A percentile compares a stretch with the other conserved stretches of the same genome.
Evolutionary conservation across 805 yeast genomes (phyloP).

Genomic region (Kurtzmaniella cleridarum): DNA sequence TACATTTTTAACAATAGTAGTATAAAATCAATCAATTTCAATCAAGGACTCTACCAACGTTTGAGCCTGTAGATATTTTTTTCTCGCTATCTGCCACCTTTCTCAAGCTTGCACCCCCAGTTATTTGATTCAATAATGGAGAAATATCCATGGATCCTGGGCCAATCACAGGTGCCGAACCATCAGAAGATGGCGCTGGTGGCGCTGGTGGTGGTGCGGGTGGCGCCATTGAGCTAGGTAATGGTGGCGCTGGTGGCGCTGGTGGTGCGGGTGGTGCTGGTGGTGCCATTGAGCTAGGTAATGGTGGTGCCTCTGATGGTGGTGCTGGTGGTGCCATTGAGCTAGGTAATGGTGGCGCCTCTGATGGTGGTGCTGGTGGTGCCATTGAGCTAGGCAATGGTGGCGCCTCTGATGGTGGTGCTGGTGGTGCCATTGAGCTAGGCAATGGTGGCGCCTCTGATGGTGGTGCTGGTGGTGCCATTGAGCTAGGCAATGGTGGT

Average conservation of each 20-base stretch:
- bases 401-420: conserved; percentile 8
- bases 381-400: conserved; percentile 6
- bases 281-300: conserved; percentile 17
- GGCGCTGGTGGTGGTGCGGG: conserved; percentile 21
- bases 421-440: conserved; percentile 12
- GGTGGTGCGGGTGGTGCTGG: conserved; percentile 21
- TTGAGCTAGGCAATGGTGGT: too few species aligned
- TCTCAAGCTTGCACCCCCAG: conserved; percentile 45
- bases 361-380: conserved; percentile 11
- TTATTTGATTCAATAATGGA: conserved; percentile 54
- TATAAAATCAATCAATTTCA: neutral
- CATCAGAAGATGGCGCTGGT: conserved; percentile 24
- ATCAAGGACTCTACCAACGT: conserved; percentile 47
- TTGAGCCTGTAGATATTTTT: conserved; percentile 39
- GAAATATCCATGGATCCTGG: conserved; percentile 27
- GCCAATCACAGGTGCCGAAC: too few species aligned
- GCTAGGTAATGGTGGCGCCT: conserved; percentile 9
- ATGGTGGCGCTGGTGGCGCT: conserved; percentile 14
- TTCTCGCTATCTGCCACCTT: conserved; percentile 47
- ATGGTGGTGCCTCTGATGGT: conserved; percentile 18
- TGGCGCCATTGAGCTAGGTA: conserved; percentile 16
- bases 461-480: conserved; percentile 10
- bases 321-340: conserved; percentile 17
- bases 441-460: conserved; percentile 12
- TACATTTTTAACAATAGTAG: conserved; percentile 4